Evolutionary conservation across 345 rosid genomes (phyloP).

Genomic region (Durio zibethinus): DNA sequence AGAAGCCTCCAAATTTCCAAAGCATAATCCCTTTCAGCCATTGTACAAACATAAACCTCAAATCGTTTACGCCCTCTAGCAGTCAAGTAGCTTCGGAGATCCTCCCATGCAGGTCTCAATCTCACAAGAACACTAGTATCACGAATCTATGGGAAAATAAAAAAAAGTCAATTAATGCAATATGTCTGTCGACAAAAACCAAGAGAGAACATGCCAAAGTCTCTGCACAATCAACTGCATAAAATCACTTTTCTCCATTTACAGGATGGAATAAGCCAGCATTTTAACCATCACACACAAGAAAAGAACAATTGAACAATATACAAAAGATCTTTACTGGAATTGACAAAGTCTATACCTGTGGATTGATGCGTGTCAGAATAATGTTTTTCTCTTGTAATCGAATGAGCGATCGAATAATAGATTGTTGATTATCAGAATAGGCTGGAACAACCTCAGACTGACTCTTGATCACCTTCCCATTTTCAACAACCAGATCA

Average conservation of each 20-base stretch:
- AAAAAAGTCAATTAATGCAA: conserved; percentile 11
- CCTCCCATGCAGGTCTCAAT: conserved; percentile 99
- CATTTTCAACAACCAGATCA: conserved; percentile 94
- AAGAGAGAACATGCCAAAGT: conserved; percentile 4
- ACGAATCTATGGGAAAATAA: conserved; percentile 51
- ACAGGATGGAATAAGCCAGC: neutral
- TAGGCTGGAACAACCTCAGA: conserved; percentile 75
- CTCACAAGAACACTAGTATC: conserved; percentile 99
- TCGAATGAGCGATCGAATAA: conserved; percentile 85
- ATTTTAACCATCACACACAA: neutral
- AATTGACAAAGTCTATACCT: conserved; percentile 45
- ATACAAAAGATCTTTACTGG: neutral
- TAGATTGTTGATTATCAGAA: conserved; percentile 70
- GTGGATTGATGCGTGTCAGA: conserved; percentile 94
- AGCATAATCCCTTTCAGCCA: conserved; percentile 99
- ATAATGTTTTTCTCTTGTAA: conserved; percentile 83
- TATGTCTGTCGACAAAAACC: neutral
- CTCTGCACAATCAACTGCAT: neutral
- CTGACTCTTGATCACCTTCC: conserved; percentile 72
- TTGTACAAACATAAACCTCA: conserved; percentile 99
- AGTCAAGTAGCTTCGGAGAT: conserved; percentile 81
- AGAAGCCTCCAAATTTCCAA: conserved; percentile 99
- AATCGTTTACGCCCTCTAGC: conserved; percentile 98
- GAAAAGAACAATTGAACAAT: neutral
- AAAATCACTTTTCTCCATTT: neutral